phyloP scores from a whole-genome alignment of 371 early-diverging fungal species.

The Syncephalastrum monosporum region DNA sequence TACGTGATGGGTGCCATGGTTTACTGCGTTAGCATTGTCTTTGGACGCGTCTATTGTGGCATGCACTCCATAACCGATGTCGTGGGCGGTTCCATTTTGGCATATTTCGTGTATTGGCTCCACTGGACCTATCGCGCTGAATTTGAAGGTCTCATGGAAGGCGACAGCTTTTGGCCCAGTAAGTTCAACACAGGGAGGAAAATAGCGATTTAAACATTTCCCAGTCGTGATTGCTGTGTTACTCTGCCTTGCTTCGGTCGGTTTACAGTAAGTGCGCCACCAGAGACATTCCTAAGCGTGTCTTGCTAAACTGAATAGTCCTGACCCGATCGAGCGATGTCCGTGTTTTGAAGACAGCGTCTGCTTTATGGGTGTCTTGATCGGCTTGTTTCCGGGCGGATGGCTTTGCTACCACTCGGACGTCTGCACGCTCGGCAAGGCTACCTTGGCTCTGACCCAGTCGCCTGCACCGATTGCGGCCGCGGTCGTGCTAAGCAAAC shows the following conservation, averaged over 20 bases:
- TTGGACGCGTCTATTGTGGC: conserved; percentile 73
- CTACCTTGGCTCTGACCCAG: conserved; percentile 29
- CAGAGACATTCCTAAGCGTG: neutral
- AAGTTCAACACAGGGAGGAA: conserved; percentile 11
- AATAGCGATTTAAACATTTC: neutral
- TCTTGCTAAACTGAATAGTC: conserved; percentile 26
- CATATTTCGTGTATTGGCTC: conserved; percentile 51
- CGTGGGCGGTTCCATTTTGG: conserved; percentile 65
- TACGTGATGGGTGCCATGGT: conserved; percentile 41
- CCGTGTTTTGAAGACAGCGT: conserved; percentile 83
- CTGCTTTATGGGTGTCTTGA: conserved; percentile 69
- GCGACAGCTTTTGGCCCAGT: conserved; percentile 53
- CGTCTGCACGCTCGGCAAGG: conserved; percentile 32
- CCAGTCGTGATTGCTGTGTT: conserved; percentile 40
- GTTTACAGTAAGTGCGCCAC: conserved; percentile 49
- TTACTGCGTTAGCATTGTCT: conserved; percentile 67
- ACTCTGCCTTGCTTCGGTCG: conserved; percentile 46
- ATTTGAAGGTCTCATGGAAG: conserved; percentile 51
- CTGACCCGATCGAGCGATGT: conserved; percentile 76
- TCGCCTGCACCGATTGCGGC: conserved; percentile 30
- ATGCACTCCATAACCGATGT: conserved; percentile 80
- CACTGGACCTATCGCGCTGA: conserved; percentile 58
- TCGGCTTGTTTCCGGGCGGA: conserved; percentile 67
- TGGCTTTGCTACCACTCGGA: conserved; percentile 51
- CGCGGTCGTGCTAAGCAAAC: conserved; percentile 40